A percentile compares a stretch with the other conserved stretches of the same genome.
phyloP scores from a whole-genome alignment of 1,284 basidiomycete genomes.

The Cutaneotrichosporon mucoides region DNA sequence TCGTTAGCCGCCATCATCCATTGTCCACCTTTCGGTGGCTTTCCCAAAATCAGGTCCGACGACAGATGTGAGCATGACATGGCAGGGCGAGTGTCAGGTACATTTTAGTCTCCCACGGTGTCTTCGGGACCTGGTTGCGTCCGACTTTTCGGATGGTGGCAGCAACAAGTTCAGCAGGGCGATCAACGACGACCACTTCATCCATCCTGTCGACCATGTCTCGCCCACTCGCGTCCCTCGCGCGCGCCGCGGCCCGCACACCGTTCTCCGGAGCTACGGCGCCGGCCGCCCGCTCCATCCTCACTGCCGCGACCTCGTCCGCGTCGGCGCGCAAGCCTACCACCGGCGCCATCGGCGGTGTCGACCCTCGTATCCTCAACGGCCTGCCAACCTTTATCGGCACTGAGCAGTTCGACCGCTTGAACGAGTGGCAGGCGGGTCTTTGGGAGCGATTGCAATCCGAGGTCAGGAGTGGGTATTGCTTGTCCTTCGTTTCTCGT shows the following conservation, averaged over 20 bases:
- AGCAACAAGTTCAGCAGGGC: no score
- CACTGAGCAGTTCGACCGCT: constrained; percentile 31
- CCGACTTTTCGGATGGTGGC: constrained; percentile 9
- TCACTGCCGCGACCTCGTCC: neutral
- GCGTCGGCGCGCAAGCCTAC: neutral
- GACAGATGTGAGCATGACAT: no score
- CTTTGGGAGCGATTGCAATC: constrained; percentile 44
- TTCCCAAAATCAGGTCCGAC: no score
- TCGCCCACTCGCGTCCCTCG: constrained; percentile 7
- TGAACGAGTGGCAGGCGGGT: constrained; percentile 44
- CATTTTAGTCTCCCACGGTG: constrained; percentile 1
- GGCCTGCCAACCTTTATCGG: constrained; percentile 29
- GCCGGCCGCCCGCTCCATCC: neutral
- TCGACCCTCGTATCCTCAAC: constrained; percentile 37
- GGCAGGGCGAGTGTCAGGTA: no score
- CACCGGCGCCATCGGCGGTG: constrained; percentile 17
- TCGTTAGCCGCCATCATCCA: neutral
- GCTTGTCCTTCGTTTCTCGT: neutral
- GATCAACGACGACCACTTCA: neutral
- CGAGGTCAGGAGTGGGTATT: constrained; percentile 45
- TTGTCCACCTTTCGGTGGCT: no score
- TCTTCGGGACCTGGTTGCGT: no score
- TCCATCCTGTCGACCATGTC: constrained; percentile 6
- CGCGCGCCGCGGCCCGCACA: constrained; percentile 4
- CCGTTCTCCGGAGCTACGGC: neutral